Percentiles rank a stretch among this genome's conserved stretches.
Conservation (phyloP, 1,284 basidiomycete species). For the Austroboletus niveus region DNA sequence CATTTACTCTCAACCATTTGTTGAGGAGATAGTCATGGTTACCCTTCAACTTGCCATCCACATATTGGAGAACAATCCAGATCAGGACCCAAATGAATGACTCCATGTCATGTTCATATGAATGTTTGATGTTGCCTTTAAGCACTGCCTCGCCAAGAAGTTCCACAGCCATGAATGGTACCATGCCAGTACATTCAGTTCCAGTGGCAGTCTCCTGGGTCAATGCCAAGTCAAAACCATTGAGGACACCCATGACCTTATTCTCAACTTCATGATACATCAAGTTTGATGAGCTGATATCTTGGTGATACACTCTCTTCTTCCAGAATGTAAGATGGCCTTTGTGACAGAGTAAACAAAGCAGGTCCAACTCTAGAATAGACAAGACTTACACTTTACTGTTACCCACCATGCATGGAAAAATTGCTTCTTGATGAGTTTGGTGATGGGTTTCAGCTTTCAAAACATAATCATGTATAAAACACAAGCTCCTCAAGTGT, state of each 20-base stretch:
- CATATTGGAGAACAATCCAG: conserved; percentile 7
- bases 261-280: conserved; percentile 23
- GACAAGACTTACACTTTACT: conserved; percentile 2
- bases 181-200: conserved; percentile 6
- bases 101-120: neutral
- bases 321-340: conserved; percentile 35
- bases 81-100: neutral
- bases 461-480: conserved; percentile 2
- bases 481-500: neutral
- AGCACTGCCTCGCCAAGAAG: conserved; percentile 13
- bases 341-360: conserved; percentile 4
- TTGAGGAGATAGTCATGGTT: neutral
- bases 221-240: conserved; percentile 32
- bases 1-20: conserved; percentile 6
- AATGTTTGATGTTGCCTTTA: neutral
- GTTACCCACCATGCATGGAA: conserved; percentile 6
- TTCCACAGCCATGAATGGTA: conserved; percentile 34
- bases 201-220: neutral
- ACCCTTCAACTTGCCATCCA: neutral
- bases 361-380: neutral
- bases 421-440: conserved; percentile 5
- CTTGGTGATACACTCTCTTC: conserved; percentile 26
- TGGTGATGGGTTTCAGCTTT: conserved; percentile 7
- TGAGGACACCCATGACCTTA: conserved; percentile 24
- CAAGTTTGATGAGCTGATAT: conserved; percentile 33